These are phyloP conservation scores for Penstemon eatonii DNA, from an alignment of 257 asterid species.

Conservation along the genomic window DNA sequence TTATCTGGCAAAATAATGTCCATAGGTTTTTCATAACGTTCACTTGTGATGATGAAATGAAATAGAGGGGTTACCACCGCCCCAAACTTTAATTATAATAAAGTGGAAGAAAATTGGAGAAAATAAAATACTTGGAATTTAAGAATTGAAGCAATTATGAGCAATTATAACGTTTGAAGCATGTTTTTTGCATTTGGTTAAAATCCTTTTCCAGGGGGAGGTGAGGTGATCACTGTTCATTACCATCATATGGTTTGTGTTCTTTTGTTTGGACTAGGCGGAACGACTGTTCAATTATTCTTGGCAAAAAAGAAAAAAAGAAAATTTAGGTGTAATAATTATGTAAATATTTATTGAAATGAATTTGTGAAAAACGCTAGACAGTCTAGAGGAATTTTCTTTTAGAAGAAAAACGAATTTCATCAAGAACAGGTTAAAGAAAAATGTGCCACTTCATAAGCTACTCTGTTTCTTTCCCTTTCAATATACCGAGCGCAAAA, in stretches of 20 bases:
- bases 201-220: too few species aligned
- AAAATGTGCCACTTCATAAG: too few species aligned
- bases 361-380: too few species aligned
- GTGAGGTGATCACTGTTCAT: not conserved
- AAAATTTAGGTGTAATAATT: not conserved
- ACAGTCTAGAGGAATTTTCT: too few species aligned
- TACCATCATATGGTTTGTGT: not conserved
- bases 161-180: too few species aligned
- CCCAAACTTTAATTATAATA: slow-evolving; percentile 15
- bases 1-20: slow-evolving; percentile 31
- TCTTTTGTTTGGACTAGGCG: not conserved
- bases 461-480: too few species aligned
- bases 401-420: too few species aligned
- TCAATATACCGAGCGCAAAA: too few species aligned
- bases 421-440: too few species aligned
- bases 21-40: slow-evolving; percentile 14
- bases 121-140: not conserved
- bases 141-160: too few species aligned
- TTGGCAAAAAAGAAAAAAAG: not conserved
- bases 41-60: slow-evolving; percentile 22
- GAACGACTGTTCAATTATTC: not conserved
- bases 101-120: not conserved
- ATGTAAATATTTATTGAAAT: too few species aligned
- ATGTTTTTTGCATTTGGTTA: too few species aligned
- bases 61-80: slow-evolving; percentile 31